These are phyloP conservation scores for Neodidymelliopsis sp. DNA, from an alignment of 2,329 filamentous ascomycete genomes.

Conservation along the genomic window DNA sequence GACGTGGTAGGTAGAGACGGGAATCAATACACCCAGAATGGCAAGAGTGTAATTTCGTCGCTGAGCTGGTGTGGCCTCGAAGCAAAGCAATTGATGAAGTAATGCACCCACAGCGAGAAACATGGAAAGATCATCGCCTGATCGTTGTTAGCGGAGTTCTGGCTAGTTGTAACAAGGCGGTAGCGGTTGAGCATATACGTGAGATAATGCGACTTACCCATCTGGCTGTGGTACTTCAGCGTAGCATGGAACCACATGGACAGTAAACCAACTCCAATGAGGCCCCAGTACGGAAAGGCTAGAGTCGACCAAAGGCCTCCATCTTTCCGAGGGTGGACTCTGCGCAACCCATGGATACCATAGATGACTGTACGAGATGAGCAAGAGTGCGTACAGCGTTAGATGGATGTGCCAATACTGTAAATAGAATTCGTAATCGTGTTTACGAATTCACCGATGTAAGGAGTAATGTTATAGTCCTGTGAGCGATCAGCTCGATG, in stretches of 20 bases:
- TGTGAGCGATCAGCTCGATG: slow-evolving; percentile 33
- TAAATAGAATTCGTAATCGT: slow-evolving; percentile 61
- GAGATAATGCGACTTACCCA: slow-evolving; percentile 46
- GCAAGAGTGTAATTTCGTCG: slow-evolving; percentile 34
- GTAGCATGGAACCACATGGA: slow-evolving; percentile 55
- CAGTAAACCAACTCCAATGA: slow-evolving; percentile 53
- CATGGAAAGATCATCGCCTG: slow-evolving; percentile 67
- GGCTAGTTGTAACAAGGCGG: background rate
- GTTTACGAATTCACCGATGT: slow-evolving; percentile 63
- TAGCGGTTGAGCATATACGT: background rate
- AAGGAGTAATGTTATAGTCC: slow-evolving; percentile 62
- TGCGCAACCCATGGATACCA: slow-evolving; percentile 43
- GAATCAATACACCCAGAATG: slow-evolving; percentile 42
- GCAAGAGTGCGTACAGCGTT: background rate
- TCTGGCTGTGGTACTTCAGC: slow-evolving; percentile 56
- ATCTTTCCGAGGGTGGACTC: slow-evolving; percentile 32
- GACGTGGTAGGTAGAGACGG: slow-evolving; percentile 47
- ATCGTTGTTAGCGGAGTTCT: slow-evolving; percentile 1
- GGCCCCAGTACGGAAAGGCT: slow-evolving; percentile 52
- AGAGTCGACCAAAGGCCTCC: slow-evolving; percentile 44
- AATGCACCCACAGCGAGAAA: slow-evolving; percentile 61
- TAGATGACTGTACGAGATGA: slow-evolving; percentile 42
- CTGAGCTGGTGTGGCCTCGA: slow-evolving; percentile 40
- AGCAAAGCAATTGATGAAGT: slow-evolving; percentile 59
- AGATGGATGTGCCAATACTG: slow-evolving; percentile 41